Base-by-base conservation (phyloP, 176 grass and related monocot genomes). In the Themeda triandra region DNA sequence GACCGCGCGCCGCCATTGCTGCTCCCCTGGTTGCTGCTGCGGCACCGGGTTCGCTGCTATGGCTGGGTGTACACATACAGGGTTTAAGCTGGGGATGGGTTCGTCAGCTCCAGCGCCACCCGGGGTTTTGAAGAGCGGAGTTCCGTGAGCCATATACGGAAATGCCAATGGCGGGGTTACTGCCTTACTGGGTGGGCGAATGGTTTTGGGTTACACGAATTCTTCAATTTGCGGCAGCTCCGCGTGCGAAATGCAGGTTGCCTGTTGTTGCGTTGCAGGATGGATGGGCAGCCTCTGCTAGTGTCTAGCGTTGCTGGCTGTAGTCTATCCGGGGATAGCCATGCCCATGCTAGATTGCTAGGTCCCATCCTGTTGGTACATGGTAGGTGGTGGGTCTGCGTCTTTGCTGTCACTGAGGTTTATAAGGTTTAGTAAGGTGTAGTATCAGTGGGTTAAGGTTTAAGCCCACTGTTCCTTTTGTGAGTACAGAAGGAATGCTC, bases 31-130 rank as follows among this genome's bases (percentile, higher is more conserved):
- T 23, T 24, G 30, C 24, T 1, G 68, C 6, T 7, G 37, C 0
- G 37, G 37, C 8, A 1, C 14, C 17, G 13, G 11, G 36, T 14
- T 58, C 66, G 13, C n/a, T 46, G 18, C 25, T 80, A 8, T 37
- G 37, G 1, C 37, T 39, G 39, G 19, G 40, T 66, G 36, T n/a
- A 71, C 23, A 56, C 53, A 23, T 3, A 17, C 39, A 71, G 88
- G 88, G 88, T 86, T 86, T 82, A 86, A 89, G 63, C 83, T 32
- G 4, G 33, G 30, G 13, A 25, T 4, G 32, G 35, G 27, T 83
- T 73, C 15, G 19, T 23, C 24, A 23, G 39, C 37, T 39, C 37
- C 37, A 35, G 13, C 7, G 2, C n/a, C 2, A 24, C 30, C 32
- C 5, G 14, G 76, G 18, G 31, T 81, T 76, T 63, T 64, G 40